Base-by-base conservation (phyloP, 768 basidiomycete species). In the Boletales sp. region DNA sequence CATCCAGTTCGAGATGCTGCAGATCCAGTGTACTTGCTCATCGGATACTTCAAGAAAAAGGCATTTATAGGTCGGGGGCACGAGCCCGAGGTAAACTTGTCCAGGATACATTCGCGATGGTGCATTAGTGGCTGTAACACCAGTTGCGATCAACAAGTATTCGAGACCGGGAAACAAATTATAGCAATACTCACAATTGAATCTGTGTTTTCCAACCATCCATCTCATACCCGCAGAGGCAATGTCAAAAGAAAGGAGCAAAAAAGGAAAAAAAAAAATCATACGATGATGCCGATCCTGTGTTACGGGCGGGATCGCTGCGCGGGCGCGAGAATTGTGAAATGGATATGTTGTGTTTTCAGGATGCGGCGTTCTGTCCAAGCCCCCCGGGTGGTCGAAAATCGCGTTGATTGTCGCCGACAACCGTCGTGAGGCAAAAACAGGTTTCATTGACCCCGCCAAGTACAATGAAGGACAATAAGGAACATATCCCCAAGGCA, bases 371-470 rank as follows among this genome's bases (percentile, higher is more conserved):
- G 8, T 18, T 17, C n/a, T 37, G 36, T 39, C 12, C 18, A 19
- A 21, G 18, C 4, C 5, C 28, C 30, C n/a, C 30, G 30, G 28
- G 21, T 11, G 41, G 15, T 28, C 8, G 30, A 28, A 13, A 17
- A 41, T 18, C 48, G 36, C 17, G n/a, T 39, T 19, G 38, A 41
- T 43, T 28, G 28, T 50, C 39, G 33, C 21, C 21, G 53, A 41
- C 39, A 43, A 46, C 30, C 37, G 51, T 54, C 49, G 54, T 6
- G 48, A 57, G 36, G 50, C 14, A 37, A 45, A 25, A 7, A 21
- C 18, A 28, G 25, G 25, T 28, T 28, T 28, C 25, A 28, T 28
- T 28, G 6, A 32, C 31, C 3, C 11, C 11, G 19, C 13, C 10
- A 19, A 21, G 18, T n/a, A 36, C 35, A 36, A 38, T 12, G 37